Evolutionary conservation across 2,329 filamentous ascomycete species (phyloP), one percentile per base, ranked within the genome.

Genomic region (Talaromyces pinophilus): DNA sequence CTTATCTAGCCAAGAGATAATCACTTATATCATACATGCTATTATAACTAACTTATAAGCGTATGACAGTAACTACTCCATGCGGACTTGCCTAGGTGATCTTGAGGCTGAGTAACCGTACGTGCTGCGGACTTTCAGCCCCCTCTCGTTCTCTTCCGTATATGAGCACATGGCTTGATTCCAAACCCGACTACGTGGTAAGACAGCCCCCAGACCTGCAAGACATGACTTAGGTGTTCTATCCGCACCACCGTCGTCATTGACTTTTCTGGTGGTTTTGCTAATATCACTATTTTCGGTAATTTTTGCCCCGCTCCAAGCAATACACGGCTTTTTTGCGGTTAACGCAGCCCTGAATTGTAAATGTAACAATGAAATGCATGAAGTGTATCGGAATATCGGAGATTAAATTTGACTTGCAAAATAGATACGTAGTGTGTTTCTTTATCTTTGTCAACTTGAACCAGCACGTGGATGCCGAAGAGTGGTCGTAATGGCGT

Each of bases 141-240:
- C 48, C 48, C 48, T 52, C 48, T 15, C 48, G 48, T 52, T 52
- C 48, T 30, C 17, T 30, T 25, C 42, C 50, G 50, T 30, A 54
- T 52, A 50, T 22, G 48, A 54, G 25, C 50, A 54, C 50, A 54
- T 54, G 50, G 50, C 50, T 30, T 52, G 50, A 54, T 54, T 30
- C 6, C 28, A 30, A 52, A 54, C 50, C 50, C 50, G 50, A 33
- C 25, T 54, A n/a, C 50, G 28, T 30, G 25, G 50, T 54, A 54
- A 54, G 50, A 52, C 50, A 54, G 44, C 19, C n/a, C 42, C 42
- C 44, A 48, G 44, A 48, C 19, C 19, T 54, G 50, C 50, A 54
- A 54, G 50, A 54, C 50, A 54, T 30, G 22, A 28, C 13, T 50
- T 25, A n/a, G 19, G 7, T 15, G 22, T 25, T 48, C 48, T 30